These are phyloP conservation scores for Letharia columbiana DNA, from an alignment of 495 filamentous ascomycete genomes.

Conservation along the genomic window DNA sequence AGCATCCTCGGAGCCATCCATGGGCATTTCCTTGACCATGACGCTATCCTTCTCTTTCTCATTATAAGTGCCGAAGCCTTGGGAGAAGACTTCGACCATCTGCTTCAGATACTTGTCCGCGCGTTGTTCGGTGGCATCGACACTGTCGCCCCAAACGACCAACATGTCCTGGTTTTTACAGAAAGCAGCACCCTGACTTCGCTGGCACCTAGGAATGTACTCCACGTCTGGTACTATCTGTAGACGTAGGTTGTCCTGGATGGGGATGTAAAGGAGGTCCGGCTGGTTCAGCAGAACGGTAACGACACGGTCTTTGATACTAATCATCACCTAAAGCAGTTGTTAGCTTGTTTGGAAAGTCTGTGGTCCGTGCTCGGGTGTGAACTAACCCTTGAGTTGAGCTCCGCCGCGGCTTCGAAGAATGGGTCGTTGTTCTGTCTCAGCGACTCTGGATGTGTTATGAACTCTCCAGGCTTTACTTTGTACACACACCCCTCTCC, in stretches of 20 bases:
- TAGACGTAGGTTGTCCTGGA: constrained; percentile 47
- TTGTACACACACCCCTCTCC: constrained; percentile 58
- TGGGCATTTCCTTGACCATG: constrained; percentile 27
- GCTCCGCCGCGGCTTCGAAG: constrained; percentile 40
- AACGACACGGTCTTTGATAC: constrained; percentile 49
- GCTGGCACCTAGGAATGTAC: constrained; percentile 48
- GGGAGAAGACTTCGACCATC: constrained; percentile 50
- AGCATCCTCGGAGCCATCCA: constrained; percentile 27
- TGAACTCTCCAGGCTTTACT: constrained; percentile 39
- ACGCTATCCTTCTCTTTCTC: constrained; percentile 33
- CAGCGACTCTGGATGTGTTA: constrained; percentile 48
- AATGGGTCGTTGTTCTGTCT: constrained; percentile 39
- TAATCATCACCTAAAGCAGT: constrained; percentile 45
- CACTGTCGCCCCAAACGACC: constrained; percentile 61
- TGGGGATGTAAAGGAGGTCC: constrained; percentile 43
- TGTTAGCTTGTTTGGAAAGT: constrained; percentile 10
- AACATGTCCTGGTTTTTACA: constrained; percentile 47
- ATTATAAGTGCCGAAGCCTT: constrained; percentile 33
- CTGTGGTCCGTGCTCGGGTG: background rate
- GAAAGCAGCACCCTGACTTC: constrained; percentile 62
- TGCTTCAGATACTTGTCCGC: constrained; percentile 41
- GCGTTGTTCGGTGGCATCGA: constrained; percentile 43
- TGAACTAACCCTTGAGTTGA: constrained; percentile 48
- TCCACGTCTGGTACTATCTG: constrained; percentile 50
- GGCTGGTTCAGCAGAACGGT: constrained; percentile 43